Evolutionary conservation across 106 monocot genomes (phyloP), one percentile per base, ranked within the genome.

Genomic region (Gastrodia elata): DNA sequence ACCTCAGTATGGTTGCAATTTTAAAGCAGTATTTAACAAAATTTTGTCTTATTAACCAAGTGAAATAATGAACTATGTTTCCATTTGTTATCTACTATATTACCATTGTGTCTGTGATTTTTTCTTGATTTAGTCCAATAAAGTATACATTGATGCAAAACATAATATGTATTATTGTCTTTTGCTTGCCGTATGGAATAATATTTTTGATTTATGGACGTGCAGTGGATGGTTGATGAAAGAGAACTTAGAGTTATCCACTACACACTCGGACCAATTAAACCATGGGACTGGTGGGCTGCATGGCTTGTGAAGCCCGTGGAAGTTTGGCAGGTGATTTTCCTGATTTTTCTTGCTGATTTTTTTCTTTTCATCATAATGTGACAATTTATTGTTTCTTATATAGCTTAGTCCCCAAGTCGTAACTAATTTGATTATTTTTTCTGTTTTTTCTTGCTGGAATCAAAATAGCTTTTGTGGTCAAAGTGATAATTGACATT

Each of bases 261-360:
- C 22, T 99, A 99, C 68, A 99, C 98, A 0, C 85, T 99, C 57
- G 98, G 98, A 27, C 98, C 98, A n/a, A 87, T 99, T 68, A 99
- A 99, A 76, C 98, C 98, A 39, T 99, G 98, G 98, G 98, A 99
- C 74, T 99, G 98, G 98, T 99, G 88, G 88, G 91, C 98, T 44
- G 88, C 91, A 73, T 99, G 98, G 98, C 83, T 99, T 44, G 71
- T 99, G 68, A 99, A 99, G 74, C 98, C 98, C 65, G 98, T 99
- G 25, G 93, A 91, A 64, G 79, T 93, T 16, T 99, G 98, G 98
- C 93, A 99, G 98, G 98, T 99, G 49, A 46, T 58, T 39, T 42
- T 27, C 69, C 34, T 71, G n/a, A n/a, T 43, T 30, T 2, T 48
- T 46, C 38, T 49, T 69, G 52, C 52, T 5, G 52, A 52, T 52